These are phyloP conservation scores for Aspergillus vadensis DNA, from an alignment of 2,329 filamentous ascomycete species.

Conservation along the genomic window DNA sequence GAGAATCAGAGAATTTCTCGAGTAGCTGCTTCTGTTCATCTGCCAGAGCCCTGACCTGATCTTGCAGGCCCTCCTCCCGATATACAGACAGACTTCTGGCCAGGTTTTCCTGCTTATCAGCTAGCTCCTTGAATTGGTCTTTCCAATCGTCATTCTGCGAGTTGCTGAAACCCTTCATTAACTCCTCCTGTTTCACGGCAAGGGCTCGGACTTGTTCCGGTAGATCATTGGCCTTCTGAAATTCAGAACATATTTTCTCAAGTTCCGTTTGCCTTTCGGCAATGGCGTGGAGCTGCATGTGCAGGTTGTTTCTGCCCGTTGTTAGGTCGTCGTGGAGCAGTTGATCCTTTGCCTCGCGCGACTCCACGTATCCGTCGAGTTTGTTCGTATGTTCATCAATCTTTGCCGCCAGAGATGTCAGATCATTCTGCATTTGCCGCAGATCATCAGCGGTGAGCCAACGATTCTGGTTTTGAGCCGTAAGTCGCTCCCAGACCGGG, in stretches of 20 bases:
- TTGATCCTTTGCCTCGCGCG: constrained; percentile 5
- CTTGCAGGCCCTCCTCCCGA: neutral
- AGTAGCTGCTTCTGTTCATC: neutral
- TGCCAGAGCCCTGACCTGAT: neutral
- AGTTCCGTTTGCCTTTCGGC: neutral
- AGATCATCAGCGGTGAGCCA: constrained; percentile 15
- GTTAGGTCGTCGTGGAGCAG: constrained; percentile 13
- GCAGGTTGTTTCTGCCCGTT: constrained; percentile 1
- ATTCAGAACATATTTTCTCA: neutral
- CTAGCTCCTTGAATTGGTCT: neutral
- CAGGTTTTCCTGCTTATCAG: neutral
- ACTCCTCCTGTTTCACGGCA: neutral
- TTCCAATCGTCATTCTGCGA: neutral
- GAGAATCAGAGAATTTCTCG: neutral
- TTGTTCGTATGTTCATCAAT: constrained; percentile 5
- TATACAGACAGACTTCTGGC: neutral
- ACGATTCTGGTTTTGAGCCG: neutral
- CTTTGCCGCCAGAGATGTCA: constrained; percentile 10
- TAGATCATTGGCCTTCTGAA: neutral
- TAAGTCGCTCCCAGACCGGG: constrained; percentile 5
- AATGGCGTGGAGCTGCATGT: constrained; percentile 5
- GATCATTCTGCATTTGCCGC: constrained; percentile 4
- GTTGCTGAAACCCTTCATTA: neutral
- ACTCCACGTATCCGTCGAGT: neutral
- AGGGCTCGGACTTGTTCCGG: neutral